Evolutionary conservation across 1,284 basidiomycete species (phyloP).

Genomic region (Tranzscheliella williamsii): DNA sequence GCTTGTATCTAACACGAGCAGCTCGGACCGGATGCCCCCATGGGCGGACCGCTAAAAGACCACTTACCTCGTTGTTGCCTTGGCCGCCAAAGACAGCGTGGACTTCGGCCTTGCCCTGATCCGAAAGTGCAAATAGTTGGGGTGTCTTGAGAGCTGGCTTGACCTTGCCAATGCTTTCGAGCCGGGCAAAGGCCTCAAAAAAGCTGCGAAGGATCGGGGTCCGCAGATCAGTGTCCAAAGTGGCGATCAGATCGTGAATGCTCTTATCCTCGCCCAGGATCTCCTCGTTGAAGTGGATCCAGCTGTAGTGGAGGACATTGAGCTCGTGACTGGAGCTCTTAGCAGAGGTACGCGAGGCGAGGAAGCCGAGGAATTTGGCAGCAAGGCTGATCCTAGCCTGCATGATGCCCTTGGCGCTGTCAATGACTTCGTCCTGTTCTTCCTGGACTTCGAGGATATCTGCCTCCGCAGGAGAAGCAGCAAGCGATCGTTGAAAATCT

Average conservation of each 20-base stretch:
- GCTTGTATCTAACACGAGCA: too few species aligned
- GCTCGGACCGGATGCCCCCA: too few species aligned
- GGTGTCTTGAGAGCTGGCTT: slow-evolving; percentile 69
- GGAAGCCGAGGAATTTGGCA: slow-evolving; percentile 60
- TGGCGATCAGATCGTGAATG: slow-evolving; percentile 77
- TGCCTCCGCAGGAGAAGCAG: slow-evolving; percentile 41
- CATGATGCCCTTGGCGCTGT: slow-evolving; percentile 20
- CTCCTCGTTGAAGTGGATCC: slow-evolving; percentile 40
- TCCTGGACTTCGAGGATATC: slow-evolving; percentile 41
- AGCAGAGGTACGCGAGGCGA: slow-evolving; percentile 70
- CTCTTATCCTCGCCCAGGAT: slow-evolving; percentile 63
- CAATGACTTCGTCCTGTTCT: slow-evolving; percentile 45
- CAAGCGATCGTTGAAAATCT: slow-evolving; percentile 46
- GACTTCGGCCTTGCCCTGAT: slow-evolving; percentile 74
- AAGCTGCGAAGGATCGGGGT: slow-evolving; percentile 78
- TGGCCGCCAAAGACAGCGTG: slow-evolving; percentile 98
- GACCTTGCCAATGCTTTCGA: slow-evolving; percentile 69
- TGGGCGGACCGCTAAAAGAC: too few species aligned
- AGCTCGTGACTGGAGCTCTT: slow-evolving; percentile 75
- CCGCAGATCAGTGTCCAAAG: slow-evolving; percentile 76
- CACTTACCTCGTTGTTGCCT: slow-evolving; percentile 81
- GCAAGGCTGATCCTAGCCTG: slow-evolving; percentile 48
- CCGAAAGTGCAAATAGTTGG: slow-evolving; percentile 73
- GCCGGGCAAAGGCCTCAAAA: slow-evolving; percentile 74
- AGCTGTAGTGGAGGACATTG: slow-evolving; percentile 68